These are phyloP conservation scores for Dryas octopetala DNA, from an alignment of 306 rosid species.

Conservation along the genomic window DNA sequence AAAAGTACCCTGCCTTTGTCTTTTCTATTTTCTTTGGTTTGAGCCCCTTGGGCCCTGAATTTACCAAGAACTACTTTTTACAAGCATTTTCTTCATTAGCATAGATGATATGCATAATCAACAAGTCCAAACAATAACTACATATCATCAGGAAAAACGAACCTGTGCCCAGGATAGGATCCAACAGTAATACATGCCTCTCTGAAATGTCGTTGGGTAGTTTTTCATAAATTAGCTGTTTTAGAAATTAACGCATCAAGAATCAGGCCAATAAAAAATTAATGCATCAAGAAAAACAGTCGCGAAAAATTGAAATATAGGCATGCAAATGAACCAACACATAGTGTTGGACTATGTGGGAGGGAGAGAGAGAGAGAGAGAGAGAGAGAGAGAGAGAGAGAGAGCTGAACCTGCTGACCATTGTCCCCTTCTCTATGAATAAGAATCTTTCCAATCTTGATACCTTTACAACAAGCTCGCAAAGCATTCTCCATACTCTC, in stretches of 20 bases:
- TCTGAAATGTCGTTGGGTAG: constrained; percentile 91
- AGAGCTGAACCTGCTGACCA: constrained; percentile 82
- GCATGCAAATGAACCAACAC: background rate
- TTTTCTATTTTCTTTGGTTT: background rate
- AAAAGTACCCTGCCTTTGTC: background rate
- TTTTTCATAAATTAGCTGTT: constrained; percentile 92
- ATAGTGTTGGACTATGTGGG: background rate
- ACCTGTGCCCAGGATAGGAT: constrained; percentile 99
- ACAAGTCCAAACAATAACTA: background rate
- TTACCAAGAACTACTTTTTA: background rate
- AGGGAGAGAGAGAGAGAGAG: background rate
- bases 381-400: constrained; percentile 26
- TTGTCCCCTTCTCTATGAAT: constrained; percentile 99
- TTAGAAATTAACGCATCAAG: constrained; percentile 28
- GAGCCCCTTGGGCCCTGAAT: background rate
- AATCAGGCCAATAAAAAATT: constrained; percentile 12
- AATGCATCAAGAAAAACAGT: constrained; percentile 18
- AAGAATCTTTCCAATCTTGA: constrained; percentile 98
- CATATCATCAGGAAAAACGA: constrained; percentile 23
- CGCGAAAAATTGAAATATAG: background rate
- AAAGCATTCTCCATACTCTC: constrained; percentile 99
- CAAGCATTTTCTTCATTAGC: background rate
- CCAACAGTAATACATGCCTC: constrained; percentile 91
- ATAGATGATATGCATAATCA: background rate
- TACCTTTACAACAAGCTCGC: constrained; percentile 98